Percentiles rank a stretch among this genome's conserved stretches.
Evolutionary conservation across 192 early-diverging fungal genomes (phyloP).

Genomic region (Podila clonocystis): DNA sequence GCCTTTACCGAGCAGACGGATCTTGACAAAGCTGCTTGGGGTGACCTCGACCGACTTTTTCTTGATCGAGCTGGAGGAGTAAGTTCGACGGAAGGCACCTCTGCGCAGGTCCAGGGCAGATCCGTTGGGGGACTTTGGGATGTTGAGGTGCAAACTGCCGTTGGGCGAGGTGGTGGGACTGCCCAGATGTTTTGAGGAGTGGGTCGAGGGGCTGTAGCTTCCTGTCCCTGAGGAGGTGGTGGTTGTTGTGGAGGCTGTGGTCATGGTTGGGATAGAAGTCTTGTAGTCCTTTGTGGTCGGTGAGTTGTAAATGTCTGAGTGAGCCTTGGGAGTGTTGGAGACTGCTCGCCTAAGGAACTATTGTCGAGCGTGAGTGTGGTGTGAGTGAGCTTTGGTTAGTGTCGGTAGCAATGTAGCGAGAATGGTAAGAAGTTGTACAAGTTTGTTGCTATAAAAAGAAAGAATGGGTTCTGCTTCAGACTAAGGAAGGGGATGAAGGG

Average conservation of each 20-base stretch:
- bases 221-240: slow-evolving; percentile 16
- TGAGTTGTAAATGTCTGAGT: slow-evolving; percentile 31
- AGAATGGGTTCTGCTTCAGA: slow-evolving; percentile 8
- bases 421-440: too few relatives aligned
- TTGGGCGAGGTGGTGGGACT: slow-evolving; percentile 2
- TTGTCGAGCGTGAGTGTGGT: not conserved
- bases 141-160: slow-evolving; percentile 23
- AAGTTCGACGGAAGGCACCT: slow-evolving; percentile 75
- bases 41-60: slow-evolving; percentile 85
- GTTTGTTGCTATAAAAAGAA: too few relatives aligned
- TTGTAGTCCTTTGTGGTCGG: slow-evolving; percentile 5
- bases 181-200: slow-evolving; percentile 1
- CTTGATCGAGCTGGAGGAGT: slow-evolving; percentile 86
- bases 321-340: slow-evolving; percentile 55
- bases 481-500: slow-evolving; percentile 3
- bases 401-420: too few relatives aligned
- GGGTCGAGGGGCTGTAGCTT: not conserved
- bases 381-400: slow-evolving; percentile 1
- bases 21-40: slow-evolving; percentile 88
- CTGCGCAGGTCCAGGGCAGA: slow-evolving; percentile 48
- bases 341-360: slow-evolving; percentile 58
- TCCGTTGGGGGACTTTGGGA: slow-evolving; percentile 42
- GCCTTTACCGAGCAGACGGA: slow-evolving; percentile 94
- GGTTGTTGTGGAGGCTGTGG: slow-evolving; percentile 32
- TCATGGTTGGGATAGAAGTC: slow-evolving; percentile 14